phyloP scores from a whole-genome alignment of 148 eudicot genomes.

The Amaranthus hypochondriacus region DNA sequence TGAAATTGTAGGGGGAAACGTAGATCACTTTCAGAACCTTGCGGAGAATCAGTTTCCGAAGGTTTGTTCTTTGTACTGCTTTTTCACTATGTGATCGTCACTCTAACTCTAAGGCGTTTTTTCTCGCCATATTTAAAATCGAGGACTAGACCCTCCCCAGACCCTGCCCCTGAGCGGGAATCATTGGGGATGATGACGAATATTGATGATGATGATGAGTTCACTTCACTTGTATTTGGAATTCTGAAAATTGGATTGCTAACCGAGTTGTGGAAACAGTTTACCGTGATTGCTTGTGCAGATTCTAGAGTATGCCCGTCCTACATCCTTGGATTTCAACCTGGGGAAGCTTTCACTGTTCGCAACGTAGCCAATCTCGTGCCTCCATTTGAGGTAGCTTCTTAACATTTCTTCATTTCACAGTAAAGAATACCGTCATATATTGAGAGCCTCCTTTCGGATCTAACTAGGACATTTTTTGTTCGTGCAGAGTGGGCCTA shows the following conservation, averaged over 20 bases:
- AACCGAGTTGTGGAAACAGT: conserved; percentile 56
- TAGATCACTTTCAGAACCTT: conserved; percentile 60
- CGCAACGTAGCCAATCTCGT: conserved; percentile 90
- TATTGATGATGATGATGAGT: too few species aligned
- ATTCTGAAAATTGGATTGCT: conserved; percentile 16
- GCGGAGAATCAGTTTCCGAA: conserved; percentile 72
- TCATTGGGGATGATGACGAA: too few species aligned
- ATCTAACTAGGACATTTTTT: neutral
- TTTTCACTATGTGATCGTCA: neutral
- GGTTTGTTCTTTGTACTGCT: conserved; percentile 31
- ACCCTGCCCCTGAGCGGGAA: too few species aligned
- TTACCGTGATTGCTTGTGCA: conserved; percentile 93
- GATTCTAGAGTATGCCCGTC: conserved; percentile 98
- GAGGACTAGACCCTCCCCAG: too few species aligned
- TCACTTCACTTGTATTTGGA: neutral
- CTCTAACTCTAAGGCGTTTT: neutral
- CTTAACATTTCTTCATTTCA: neutral
- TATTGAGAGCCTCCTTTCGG: neutral
- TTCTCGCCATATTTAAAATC: neutral
- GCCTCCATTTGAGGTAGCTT: conserved; percentile 76
- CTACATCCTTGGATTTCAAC: conserved; percentile 72
- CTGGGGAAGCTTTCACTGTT: conserved; percentile 88
- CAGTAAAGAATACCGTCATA: neutral
- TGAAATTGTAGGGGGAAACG: conserved; percentile 52
- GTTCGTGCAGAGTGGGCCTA: conserved; percentile 67